phyloP scores from a whole-genome alignment of 2,329 filamentous ascomycete species.

The Exophiala bonariae region DNA sequence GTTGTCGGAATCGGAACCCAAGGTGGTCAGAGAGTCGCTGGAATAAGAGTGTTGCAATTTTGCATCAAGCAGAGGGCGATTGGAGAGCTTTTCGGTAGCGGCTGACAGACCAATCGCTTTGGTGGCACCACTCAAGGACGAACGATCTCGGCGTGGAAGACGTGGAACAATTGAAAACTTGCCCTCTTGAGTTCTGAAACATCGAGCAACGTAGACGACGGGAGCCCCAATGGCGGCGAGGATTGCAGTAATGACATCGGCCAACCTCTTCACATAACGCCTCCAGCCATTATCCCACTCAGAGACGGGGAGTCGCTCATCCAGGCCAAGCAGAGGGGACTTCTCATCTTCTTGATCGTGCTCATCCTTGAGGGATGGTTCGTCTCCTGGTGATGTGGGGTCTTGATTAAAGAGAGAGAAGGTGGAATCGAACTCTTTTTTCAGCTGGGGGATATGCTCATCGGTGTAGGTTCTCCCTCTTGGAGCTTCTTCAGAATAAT shows the following conservation, averaged over 20 bases:
- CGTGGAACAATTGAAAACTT: conserved; percentile 76
- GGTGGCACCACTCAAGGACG: conserved; percentile 16
- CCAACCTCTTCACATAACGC: conserved; percentile 67
- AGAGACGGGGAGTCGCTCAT: conserved; percentile 37
- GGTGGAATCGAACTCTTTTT: conserved; percentile 31
- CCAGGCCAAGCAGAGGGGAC: conserved; percentile 62
- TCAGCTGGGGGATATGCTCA: conserved; percentile 36
- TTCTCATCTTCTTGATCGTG: conserved; percentile 61
- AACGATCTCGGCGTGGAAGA: conserved; percentile 49
- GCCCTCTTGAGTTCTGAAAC: conserved; percentile 78
- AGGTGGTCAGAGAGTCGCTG: conserved; percentile 23
- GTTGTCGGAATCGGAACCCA: conserved; percentile 24
- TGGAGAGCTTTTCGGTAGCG: conserved; percentile 10
- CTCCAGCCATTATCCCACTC: conserved; percentile 43
- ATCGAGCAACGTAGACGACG: conserved; percentile 77
- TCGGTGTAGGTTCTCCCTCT: conserved; percentile 46
- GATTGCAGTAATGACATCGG: conserved; percentile 71
- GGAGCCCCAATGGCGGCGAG: conserved; percentile 77
- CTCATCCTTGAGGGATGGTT: conserved; percentile 43
- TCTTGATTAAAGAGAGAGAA: conserved; percentile 26
- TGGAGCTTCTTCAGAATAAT: conserved; percentile 34
- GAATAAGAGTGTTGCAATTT: conserved; percentile 28
- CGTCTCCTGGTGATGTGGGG: conserved; percentile 28
- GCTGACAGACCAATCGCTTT: conserved; percentile 23
- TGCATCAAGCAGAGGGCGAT: conserved; percentile 14